Base-by-base conservation (phyloP, 2,329 filamentous ascomycete species). In the Stagonosporopsis vannaccii region DNA sequence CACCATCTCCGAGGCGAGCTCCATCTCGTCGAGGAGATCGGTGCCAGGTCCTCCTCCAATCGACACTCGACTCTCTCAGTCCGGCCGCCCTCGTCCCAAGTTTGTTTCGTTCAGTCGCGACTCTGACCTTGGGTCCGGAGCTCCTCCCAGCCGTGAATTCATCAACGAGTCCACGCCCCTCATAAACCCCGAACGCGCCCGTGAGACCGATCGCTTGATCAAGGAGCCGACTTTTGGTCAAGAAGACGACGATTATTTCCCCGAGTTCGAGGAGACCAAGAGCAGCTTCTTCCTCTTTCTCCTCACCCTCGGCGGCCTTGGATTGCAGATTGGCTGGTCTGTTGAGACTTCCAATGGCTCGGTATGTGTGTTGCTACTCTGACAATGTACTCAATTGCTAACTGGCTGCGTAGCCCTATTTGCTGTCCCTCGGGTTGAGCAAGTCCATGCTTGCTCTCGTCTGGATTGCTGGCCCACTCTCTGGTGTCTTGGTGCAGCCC, bases 271-370 rank as follows among this genome's bases (percentile, higher is more conserved):
- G 68, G 82, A 85, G 58, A 89, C 89, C 22, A 96, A 93, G 82
- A 93, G 90, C 75, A 80, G 88, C 41, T 92, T 89, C 87, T 96
- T 96, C 76, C 81, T 98, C 67, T 85, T 96, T 64, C 80, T 97
- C 60, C 80, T 98, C 75, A 97, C 94, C 6, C 82, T 97, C 59
- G 88, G 90, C 71, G 90, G 97, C 65, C 91, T 91, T 58, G 94
- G 86, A 22, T 81, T 98, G 60, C 94, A 98, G 78, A 90, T 98
- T 65, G 92, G 94, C 25, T 98, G 94, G 94, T 93, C 93, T 1
- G 92, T 97, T 37, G 94, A 98, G 76, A 82, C 97, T 37, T 96
- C 92, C 50, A 94, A 96, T 79, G 93, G 93, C 66, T 97, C 94
- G 49, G 83, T 85, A 74, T 70, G 82, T 77, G 17, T 13, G 9